phyloP scores from a whole-genome alignment of 306 rosid species.

The Senna tora region DNA sequence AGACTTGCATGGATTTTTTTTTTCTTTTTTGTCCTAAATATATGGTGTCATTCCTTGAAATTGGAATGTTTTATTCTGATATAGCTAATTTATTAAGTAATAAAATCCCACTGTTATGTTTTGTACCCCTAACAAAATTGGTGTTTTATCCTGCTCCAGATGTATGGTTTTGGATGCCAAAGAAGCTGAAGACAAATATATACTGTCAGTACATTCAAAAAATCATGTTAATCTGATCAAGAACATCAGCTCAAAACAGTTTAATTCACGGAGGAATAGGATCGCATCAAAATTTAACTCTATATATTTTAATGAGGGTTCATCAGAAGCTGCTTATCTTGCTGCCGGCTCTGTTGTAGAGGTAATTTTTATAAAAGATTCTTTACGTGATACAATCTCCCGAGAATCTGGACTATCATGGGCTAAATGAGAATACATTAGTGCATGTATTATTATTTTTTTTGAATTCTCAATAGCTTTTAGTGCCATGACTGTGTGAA shows the following conservation, averaged over 20 bases:
- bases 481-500: not conserved
- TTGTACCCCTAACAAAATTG: constrained; percentile 1
- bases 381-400: not conserved
- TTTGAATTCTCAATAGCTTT: not conserved
- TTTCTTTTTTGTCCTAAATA: constrained; percentile 1
- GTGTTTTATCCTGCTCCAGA: constrained; percentile 49
- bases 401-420: constrained; percentile 4
- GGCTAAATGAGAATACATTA: not conserved
- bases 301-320: constrained; percentile 80
- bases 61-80: not conserved
- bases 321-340: constrained; percentile 88
- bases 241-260: constrained; percentile 65
- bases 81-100: not conserved
- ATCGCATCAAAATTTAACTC: constrained; percentile 58
- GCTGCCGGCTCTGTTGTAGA: constrained; percentile 85
- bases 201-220: constrained; percentile 63
- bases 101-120: not conserved
- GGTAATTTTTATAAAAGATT: constrained; percentile 44
- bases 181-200: constrained; percentile 69
- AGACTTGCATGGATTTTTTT: not conserved
- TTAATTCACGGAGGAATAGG: constrained; percentile 50
- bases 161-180: constrained; percentile 79
- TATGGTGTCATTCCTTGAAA: not conserved
- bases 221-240: constrained; percentile 67
- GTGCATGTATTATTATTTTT: constrained; percentile 12